phyloP scores from a whole-genome alignment of 2,329 filamentous ascomycete genomes.

The Corniculantispora saksenae region DNA sequence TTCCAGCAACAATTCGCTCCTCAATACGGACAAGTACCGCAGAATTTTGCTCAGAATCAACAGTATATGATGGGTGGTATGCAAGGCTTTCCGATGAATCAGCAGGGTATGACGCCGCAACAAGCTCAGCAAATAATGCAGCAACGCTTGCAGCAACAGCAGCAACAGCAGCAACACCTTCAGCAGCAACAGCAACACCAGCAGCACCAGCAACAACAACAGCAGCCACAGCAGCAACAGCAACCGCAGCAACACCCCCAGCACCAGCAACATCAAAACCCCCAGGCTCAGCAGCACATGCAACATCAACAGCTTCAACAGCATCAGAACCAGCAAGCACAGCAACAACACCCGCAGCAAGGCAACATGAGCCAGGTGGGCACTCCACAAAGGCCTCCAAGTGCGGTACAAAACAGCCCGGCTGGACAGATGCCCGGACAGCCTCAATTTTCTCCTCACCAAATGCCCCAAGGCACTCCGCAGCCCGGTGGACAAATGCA shows the following conservation, averaged over 20 bases:
- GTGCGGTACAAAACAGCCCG: conserved; percentile 27
- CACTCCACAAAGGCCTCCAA: conserved; percentile 28
- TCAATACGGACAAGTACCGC: conserved; percentile 52
- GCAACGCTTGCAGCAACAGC: conserved; percentile 30
- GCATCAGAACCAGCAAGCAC: conserved; percentile 23
- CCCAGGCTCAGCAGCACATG: conserved; percentile 34
- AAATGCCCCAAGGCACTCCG: conserved; percentile 22
- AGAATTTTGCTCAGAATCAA: conserved; percentile 49
- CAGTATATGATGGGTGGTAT: conserved; percentile 56
- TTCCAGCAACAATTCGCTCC: conserved; percentile 61
- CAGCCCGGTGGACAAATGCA: conserved; percentile 31
- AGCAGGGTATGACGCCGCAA: conserved; percentile 50
- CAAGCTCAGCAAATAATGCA: conserved; percentile 48
- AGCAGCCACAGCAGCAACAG: conserved; percentile 31
- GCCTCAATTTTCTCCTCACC: conserved; percentile 37
- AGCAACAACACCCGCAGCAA: conserved; percentile 21
- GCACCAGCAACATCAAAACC: conserved; percentile 28
- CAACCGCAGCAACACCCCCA: conserved; percentile 38
- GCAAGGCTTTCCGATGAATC: conserved; percentile 58
- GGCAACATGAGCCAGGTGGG: conserved; percentile 25
- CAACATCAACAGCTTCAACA: conserved; percentile 29
- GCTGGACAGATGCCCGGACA: conserved; percentile 26
- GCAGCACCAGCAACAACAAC: conserved; percentile 29
- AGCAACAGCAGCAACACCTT: conserved; percentile 32
- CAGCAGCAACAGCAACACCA: conserved; percentile 37